These are phyloP conservation scores for Pleurostoma richardsiae DNA, from an alignment of 2,329 filamentous ascomycete genomes.

Conservation along the genomic window DNA sequence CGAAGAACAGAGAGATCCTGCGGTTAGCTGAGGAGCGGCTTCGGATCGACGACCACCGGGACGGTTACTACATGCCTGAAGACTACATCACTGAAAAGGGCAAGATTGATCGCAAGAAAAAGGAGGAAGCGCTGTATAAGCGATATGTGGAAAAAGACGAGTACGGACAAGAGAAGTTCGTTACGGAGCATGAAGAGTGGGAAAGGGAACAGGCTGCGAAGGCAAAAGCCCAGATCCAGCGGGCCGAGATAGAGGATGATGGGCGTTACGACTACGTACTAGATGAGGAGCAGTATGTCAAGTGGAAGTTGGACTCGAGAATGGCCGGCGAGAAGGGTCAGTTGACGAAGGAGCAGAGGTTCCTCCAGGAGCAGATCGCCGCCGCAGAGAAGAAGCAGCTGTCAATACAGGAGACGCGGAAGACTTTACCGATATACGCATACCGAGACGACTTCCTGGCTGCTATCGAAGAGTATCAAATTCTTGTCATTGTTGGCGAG, in stretches of 20 bases:
- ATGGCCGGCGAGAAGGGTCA: slow-evolving; percentile 57
- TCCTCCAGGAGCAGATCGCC: slow-evolving; percentile 75
- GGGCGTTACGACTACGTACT: slow-evolving; percentile 90
- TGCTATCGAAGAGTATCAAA: slow-evolving; percentile 81
- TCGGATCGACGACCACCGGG: slow-evolving; percentile 83
- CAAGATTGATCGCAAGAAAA: slow-evolving; percentile 80
- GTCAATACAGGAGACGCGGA: slow-evolving; percentile 86
- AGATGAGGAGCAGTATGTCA: slow-evolving; percentile 82
- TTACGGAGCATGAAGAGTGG: slow-evolving; percentile 96
- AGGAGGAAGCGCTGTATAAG: slow-evolving; percentile 85
- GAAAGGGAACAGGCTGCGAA: slow-evolving; percentile 84
- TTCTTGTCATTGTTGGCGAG: slow-evolving; percentile 89
- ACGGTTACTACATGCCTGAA: slow-evolving; percentile 90
- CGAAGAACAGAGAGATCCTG: slow-evolving; percentile 78
- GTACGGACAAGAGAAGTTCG: slow-evolving; percentile 79
- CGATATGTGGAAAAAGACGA: slow-evolving; percentile 85
- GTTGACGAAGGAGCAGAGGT: slow-evolving; percentile 72
- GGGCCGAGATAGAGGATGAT: slow-evolving; percentile 69
- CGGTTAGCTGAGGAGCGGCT: slow-evolving; percentile 78
- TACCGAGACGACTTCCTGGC: slow-evolving; percentile 81
- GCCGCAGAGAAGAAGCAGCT: slow-evolving; percentile 84
- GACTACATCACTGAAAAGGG: slow-evolving; percentile 94
- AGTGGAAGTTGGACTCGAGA: slow-evolving; percentile 72
- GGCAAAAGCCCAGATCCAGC: slow-evolving; percentile 79
- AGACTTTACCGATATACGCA: slow-evolving; percentile 83